These are phyloP conservation scores for Phytophthora ramorum DNA, from an alignment of 352 stramenopile species.

Conservation along the genomic window DNA sequence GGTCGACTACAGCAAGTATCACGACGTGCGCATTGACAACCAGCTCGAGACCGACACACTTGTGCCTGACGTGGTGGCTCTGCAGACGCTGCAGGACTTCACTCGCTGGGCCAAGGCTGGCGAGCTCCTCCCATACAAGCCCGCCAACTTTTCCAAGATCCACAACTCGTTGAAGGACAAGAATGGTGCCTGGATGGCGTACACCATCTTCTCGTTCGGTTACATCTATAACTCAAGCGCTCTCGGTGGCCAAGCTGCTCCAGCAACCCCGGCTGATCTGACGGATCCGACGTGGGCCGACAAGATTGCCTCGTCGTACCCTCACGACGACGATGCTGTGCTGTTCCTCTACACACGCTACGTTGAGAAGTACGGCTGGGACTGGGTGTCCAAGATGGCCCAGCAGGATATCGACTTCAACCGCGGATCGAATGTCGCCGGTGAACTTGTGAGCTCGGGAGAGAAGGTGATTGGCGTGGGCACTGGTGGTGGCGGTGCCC, in stretches of 20 bases:
- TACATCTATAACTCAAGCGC: slow-evolving; percentile 45
- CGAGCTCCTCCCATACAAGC: slow-evolving; percentile 55
- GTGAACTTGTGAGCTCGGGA: slow-evolving; percentile 27
- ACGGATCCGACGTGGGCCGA: slow-evolving; percentile 35
- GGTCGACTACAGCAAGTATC: slow-evolving; percentile 61
- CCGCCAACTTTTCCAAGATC: slow-evolving; percentile 52
- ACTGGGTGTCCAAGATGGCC: slow-evolving; percentile 48
- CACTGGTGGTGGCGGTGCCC: slow-evolving; percentile 1
- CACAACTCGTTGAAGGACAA: slow-evolving; percentile 46
- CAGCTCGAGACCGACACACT: slow-evolving; percentile 52
- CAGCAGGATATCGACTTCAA: slow-evolving; percentile 43
- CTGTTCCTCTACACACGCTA: slow-evolving; percentile 60
- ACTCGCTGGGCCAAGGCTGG: slow-evolving; percentile 44
- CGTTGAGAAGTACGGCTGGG: slow-evolving; percentile 64
- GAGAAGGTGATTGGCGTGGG: slow-evolving; percentile 42
- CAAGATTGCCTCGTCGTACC: slow-evolving; percentile 56
- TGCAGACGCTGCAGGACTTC: slow-evolving; percentile 63
- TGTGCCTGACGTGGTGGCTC: slow-evolving; percentile 46
- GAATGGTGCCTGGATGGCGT: slow-evolving; percentile 46
- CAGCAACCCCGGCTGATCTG: slow-evolving; percentile 38
- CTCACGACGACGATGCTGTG: slow-evolving; percentile 58
- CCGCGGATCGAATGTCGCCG: slow-evolving; percentile 39
- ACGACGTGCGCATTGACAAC: slow-evolving; percentile 68
- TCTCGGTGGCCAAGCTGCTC: slow-evolving; percentile 17
- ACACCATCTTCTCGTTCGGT: slow-evolving; percentile 44